Percentiles rank a stretch among this genome's conserved stretches.
Conservation (phyloP, 1,284 basidiomycete genomes). For the Neotropicomus parvogracilis region DNA sequence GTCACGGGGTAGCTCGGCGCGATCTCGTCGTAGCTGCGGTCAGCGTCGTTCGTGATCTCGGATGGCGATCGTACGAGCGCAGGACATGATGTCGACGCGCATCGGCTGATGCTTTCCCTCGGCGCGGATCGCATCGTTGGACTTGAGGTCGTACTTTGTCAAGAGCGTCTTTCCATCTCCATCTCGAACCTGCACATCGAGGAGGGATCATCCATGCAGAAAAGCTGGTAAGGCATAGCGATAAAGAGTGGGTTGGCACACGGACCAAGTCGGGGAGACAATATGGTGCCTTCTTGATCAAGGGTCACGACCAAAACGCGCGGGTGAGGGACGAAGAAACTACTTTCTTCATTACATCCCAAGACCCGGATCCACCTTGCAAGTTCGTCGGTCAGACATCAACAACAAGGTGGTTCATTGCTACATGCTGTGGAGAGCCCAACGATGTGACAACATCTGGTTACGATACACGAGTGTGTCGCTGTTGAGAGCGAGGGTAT, state of each 20-base stretch:
- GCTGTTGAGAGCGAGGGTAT: conserved; percentile 40
- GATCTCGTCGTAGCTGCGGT: conserved; percentile 81
- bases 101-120: conserved; percentile 84
- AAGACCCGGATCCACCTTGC: too few relatives aligned
- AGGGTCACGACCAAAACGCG: too few relatives aligned
- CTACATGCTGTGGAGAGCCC: conserved; percentile 14
- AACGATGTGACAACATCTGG: conserved; percentile 1
- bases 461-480: conserved; percentile 28
- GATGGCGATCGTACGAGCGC: background rate
- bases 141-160: conserved; percentile 87
- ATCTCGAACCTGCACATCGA: conserved; percentile 84
- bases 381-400: too few relatives aligned
- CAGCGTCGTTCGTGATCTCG: background rate
- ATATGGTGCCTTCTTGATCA: too few relatives aligned
- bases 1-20: conserved; percentile 74
- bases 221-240: conserved; percentile 48
- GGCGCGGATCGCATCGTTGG: conserved; percentile 97
- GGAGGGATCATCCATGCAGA: conserved; percentile 85
- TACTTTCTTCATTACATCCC: too few relatives aligned
- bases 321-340: too few relatives aligned
- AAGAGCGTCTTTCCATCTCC: conserved; percentile 84
- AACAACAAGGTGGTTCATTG: conserved; percentile 5
- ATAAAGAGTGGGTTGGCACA: conserved; percentile 7
- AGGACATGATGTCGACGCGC: conserved; percentile 46
- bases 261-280: background rate